These are phyloP conservation scores for Aspergillus versicolor DNA, from an alignment of 2,329 filamentous ascomycete genomes.

Conservation along the genomic window DNA sequence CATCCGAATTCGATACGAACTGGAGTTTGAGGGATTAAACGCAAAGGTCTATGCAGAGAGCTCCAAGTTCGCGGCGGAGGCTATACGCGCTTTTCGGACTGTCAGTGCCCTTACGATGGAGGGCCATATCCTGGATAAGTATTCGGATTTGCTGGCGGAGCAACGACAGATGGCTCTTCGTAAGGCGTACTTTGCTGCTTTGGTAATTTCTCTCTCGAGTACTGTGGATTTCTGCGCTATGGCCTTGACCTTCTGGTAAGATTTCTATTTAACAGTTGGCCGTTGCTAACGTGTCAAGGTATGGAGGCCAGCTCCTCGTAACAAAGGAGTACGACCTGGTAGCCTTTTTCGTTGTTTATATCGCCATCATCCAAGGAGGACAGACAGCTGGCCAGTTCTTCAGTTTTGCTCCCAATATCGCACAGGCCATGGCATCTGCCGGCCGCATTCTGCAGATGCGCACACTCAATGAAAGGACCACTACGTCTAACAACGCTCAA, in stretches of 20 bases:
- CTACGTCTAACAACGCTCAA: neutral
- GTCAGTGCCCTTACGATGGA: slow-evolving; percentile 71
- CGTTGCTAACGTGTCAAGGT: slow-evolving; percentile 37
- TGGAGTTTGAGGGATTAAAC: slow-evolving; percentile 67
- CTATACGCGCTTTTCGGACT: slow-evolving; percentile 70
- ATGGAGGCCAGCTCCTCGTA: slow-evolving; percentile 61
- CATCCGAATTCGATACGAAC: slow-evolving; percentile 60
- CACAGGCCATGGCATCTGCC: slow-evolving; percentile 28
- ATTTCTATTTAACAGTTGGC: too few relatives aligned
- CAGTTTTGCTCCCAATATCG: slow-evolving; percentile 30
- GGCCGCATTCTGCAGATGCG: slow-evolving; percentile 37
- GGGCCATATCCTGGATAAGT: slow-evolving; percentile 62
- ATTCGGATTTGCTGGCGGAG: slow-evolving; percentile 55
- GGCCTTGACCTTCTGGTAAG: slow-evolving; percentile 59
- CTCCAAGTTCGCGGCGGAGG: slow-evolving; percentile 73
- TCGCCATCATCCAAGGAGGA: slow-evolving; percentile 66
- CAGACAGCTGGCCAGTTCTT: slow-evolving; percentile 68
- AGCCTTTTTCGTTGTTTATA: slow-evolving; percentile 61
- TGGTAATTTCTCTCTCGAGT: slow-evolving; percentile 57
- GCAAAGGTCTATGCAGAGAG: slow-evolving; percentile 67
- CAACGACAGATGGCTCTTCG: slow-evolving; percentile 61
- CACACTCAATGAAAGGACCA: neutral
- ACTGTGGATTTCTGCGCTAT: slow-evolving; percentile 55
- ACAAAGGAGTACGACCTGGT: slow-evolving; percentile 48
- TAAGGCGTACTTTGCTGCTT: slow-evolving; percentile 60